Evolutionary conservation across 2,329 filamentous ascomycete genomes (phyloP).

Genomic region (Fusarium sp.): DNA sequence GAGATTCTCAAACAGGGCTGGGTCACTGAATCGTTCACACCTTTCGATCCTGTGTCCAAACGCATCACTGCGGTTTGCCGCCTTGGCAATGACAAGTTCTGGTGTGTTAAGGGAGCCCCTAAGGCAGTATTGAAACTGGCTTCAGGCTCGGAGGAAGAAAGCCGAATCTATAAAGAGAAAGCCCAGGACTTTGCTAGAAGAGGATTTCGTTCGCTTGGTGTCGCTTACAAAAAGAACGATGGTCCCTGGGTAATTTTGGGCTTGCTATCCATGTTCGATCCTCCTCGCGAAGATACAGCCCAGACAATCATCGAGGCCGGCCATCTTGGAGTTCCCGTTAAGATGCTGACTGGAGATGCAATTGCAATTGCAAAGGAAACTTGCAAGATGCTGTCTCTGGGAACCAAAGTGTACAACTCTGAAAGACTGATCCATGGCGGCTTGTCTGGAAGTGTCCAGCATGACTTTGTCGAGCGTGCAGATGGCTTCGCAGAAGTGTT

Average conservation of each 20-base stretch:
- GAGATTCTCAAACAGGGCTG: conserved; percentile 23
- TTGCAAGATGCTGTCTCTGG: conserved; percentile 18
- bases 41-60: conserved; percentile 22
- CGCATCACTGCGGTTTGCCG: conserved; percentile 27
- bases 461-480: conserved; percentile 25
- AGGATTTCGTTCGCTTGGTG: conserved; percentile 22
- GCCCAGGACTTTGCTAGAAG: conserved; percentile 21
- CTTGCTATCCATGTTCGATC: conserved; percentile 22
- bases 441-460: conserved; percentile 15
- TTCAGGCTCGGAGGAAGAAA: conserved; percentile 4
- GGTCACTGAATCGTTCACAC: conserved; percentile 15
- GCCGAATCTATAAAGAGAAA: conserved; percentile 17
- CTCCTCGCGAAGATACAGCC: conserved; percentile 12
- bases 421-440: conserved; percentile 18
- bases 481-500: conserved; percentile 26
- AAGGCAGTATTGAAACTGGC: conserved; percentile 10
- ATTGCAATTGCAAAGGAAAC: conserved; percentile 27
- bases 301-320: conserved; percentile 25
- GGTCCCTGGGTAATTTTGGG: conserved; percentile 20
- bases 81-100: not conserved
- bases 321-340: conserved; percentile 12
- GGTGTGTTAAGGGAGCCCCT: conserved; percentile 13
- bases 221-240: conserved; percentile 29
- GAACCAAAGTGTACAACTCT: conserved; percentile 20
- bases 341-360: conserved; percentile 28